Conservation (phyloP, 2,329 filamentous ascomycete genomes). For the Fonsecaea erecta region DNA sequence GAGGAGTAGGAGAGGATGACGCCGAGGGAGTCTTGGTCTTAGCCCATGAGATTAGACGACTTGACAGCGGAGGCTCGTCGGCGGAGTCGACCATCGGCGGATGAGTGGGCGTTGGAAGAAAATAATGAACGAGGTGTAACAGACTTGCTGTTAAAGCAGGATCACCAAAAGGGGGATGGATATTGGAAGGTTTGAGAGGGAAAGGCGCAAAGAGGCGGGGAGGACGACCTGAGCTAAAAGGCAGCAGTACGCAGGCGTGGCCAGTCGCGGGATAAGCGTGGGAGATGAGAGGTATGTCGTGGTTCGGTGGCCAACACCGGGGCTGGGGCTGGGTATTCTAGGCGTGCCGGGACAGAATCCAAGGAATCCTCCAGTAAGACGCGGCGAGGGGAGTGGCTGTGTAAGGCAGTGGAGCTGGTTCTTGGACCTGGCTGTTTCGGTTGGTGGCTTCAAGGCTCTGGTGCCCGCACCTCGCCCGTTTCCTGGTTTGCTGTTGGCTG, state of each 20-base stretch:
- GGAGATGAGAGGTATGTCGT: neutral
- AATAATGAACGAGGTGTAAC: conserved; percentile 28
- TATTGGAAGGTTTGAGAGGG: conserved; percentile 8
- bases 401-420: neutral
- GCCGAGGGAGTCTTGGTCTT: conserved; percentile 49
- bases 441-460: neutral
- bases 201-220: conserved; percentile 14
- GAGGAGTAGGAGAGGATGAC: conserved; percentile 25
- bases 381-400: neutral
- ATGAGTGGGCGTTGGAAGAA: conserved; percentile 30
- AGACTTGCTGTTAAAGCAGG: conserved; percentile 36
- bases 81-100: conserved; percentile 59
- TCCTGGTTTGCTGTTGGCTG: neutral
- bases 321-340: neutral
- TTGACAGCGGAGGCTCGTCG: conserved; percentile 57
- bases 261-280: conserved; percentile 12
- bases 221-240: conserved; percentile 12
- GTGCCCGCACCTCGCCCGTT: neutral
- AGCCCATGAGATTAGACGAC: conserved; percentile 57
- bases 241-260: conserved; percentile 12
- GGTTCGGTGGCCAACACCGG: neutral
- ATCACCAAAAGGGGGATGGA: conserved; percentile 19
- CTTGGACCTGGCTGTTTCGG: neutral
- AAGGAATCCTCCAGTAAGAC: conserved; percentile 2
- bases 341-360: neutral